Percentiles rank a stretch among this genome's conserved stretches.
Conservation (phyloP, 192 early-diverging fungal genomes). For the Coemansia sp. region DNA sequence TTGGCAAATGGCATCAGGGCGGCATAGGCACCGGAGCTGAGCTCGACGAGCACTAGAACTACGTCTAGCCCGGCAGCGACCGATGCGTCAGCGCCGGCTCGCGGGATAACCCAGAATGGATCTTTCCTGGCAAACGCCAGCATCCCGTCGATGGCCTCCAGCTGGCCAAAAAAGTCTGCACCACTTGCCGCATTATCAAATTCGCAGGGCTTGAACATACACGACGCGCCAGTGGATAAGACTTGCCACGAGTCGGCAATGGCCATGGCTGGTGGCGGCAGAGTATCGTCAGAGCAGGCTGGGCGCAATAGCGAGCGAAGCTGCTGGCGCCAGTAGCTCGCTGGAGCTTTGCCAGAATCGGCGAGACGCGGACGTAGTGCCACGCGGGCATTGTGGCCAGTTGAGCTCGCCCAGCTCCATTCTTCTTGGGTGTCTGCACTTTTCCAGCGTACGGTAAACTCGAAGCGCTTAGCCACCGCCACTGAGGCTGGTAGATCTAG, state of each 20-base stretch:
- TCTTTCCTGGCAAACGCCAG: constrained; percentile 44
- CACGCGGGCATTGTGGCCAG: constrained; percentile 37
- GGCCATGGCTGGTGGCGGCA: not conserved
- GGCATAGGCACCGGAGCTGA: constrained; percentile 17
- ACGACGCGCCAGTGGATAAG: constrained; percentile 28
- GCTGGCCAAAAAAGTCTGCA: constrained; percentile 14
- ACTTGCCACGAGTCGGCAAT: constrained; percentile 39
- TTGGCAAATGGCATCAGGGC: constrained; percentile 34
- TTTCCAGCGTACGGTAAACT: constrained; percentile 50
- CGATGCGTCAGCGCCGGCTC: not conserved
- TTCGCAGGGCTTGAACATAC: constrained; percentile 15
- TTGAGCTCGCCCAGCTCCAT: constrained; percentile 35
- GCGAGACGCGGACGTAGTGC: constrained; percentile 14
- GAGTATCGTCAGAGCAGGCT: not conserved
- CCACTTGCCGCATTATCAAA: not conserved
- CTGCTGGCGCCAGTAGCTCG: constrained; percentile 32
- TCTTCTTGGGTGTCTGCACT: not conserved
- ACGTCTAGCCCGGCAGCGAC: constrained; percentile 16
- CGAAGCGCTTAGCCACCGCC: constrained; percentile 16
- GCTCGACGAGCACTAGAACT: constrained; percentile 23
- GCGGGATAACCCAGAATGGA: constrained; percentile 39
- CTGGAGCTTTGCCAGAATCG: not conserved
- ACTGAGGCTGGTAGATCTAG: constrained; percentile 16
- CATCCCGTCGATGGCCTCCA: constrained; percentile 19
- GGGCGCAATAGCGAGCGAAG: constrained; percentile 19